Conservation (phyloP, 768 basidiomycete species). For the Gautieria morchelliformis region DNA sequence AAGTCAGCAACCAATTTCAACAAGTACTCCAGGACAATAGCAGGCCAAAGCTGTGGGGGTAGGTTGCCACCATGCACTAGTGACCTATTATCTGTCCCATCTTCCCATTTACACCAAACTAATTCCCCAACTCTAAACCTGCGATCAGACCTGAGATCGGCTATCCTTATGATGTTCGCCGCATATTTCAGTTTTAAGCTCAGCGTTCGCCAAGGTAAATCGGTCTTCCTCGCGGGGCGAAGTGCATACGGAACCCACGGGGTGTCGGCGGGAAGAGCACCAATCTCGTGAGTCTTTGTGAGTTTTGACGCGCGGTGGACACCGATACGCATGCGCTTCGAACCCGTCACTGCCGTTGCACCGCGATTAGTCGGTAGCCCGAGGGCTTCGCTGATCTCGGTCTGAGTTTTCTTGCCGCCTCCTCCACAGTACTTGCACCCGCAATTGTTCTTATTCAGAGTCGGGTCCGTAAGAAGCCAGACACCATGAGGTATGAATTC, state of each 20-base stretch:
- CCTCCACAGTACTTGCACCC: constrained; percentile 72
- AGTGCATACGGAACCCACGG: background rate
- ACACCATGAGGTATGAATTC: constrained; percentile 80
- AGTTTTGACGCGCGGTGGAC: background rate
- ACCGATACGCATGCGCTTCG: background rate
- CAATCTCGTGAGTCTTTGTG: background rate
- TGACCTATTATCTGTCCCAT: background rate
- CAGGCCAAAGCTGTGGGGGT: constrained; percentile 63
- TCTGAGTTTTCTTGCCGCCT: constrained; percentile 38
- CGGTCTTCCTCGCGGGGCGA: background rate
- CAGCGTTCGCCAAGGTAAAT: background rate
- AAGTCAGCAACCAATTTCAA: background rate
- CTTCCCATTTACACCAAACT: constrained; percentile 53
- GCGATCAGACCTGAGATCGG: background rate
- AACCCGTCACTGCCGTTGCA: constrained; percentile 7
- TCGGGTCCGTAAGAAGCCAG: constrained; percentile 58
- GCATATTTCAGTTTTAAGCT: background rate
- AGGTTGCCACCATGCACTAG: constrained; percentile 11
- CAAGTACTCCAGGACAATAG: constrained; percentile 21
- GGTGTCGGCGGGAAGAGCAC: background rate
- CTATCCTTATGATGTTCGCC: background rate
- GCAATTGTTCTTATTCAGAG: constrained; percentile 40
- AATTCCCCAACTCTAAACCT: constrained; percentile 37
- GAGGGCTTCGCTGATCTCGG: constrained; percentile 56
- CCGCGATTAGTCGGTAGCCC: constrained; percentile 27